Evolutionary conservation across 176 grass and related monocot species (phyloP), one percentile per base, ranked within the genome.

Genomic region (Ensete glaucum): DNA sequence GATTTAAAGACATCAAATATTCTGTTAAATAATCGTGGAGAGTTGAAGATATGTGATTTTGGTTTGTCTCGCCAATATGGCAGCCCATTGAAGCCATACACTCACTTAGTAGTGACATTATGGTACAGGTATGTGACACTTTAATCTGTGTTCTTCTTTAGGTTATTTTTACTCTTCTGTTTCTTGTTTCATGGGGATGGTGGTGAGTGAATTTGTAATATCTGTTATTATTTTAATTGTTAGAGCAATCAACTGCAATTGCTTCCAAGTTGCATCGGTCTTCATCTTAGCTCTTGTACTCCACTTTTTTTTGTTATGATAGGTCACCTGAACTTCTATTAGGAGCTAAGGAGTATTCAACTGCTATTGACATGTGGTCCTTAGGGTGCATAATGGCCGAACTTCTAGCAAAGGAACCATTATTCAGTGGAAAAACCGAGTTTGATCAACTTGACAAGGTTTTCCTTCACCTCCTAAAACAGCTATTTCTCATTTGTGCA

Each of bases 1-100:
- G 89, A 92, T 76, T 77, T 96, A 19, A 96, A 98, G 80, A 94
- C 95, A 75, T 98, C 95, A 22, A 98, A 98, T 87, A 74, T 98
- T 70, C 82, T 98, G 14, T 81, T 98, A 73, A 98, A 98, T 74
- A 93, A 98, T 63, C 50, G 88, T 2, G 90, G 95, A 69, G 95
- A 98, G 84, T 65, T 98, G 78, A 98, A 98, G 85, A 89, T 98
- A 77, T 98, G 95, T 77, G 95, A 98, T 78, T 98, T 98, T 78
- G 95, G 95, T 52, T 82, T 98, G 34, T 86, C 95, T 78, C 88
- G 88, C 80, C 90, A 93, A 78, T 98, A 93, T 91, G 95, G 95
- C 55, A 91, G 84, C 48, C 90, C 85, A 51, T 81, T 91, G 76
- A 98, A 93, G 34, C 88, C 90, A 68, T 98, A 98, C 80, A 98